Evolutionary conservation across 148 eudicot species (phyloP).

Genomic region (Dianthus caryophyllus): DNA sequence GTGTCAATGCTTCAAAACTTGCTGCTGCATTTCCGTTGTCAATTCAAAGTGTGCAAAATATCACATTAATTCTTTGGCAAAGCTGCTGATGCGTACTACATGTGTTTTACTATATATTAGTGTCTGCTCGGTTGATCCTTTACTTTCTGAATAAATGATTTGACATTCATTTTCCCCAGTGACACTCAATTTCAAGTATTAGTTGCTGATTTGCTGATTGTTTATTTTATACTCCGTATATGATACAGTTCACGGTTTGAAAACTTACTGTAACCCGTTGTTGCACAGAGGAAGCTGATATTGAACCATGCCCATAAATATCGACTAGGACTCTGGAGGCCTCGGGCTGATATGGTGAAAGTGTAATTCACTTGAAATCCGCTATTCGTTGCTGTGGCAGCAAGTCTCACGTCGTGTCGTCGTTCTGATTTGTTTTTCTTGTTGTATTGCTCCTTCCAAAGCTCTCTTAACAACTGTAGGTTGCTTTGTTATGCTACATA

Average conservation of each 20-base stretch:
- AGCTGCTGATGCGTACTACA: no score
- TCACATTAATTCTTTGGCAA: no score
- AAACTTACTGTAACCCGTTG: background rate
- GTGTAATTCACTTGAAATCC: background rate
- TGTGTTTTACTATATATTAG: no score
- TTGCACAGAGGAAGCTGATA: slow-evolving; percentile 2
- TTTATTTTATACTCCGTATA: no score
- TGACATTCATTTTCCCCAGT: no score
- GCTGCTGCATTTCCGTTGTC: no score
- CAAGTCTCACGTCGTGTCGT: background rate
- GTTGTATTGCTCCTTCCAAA: background rate
- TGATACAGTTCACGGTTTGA: background rate
- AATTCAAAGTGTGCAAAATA: no score
- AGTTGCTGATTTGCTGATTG: background rate
- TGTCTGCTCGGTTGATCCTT: no score
- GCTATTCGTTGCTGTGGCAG: background rate
- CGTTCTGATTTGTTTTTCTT: background rate
- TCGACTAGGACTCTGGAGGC: slow-evolving; percentile 9
- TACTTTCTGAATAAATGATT: no score
- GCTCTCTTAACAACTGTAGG: background rate
- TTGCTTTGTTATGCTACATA: background rate
- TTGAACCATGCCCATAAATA: slow-evolving; percentile 4
- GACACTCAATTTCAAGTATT: no score
- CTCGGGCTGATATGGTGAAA: background rate
- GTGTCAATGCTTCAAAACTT: no score